Conservation (phyloP, 805 yeast genomes). For the Yamadazyma paraphyllophila region DNA sequence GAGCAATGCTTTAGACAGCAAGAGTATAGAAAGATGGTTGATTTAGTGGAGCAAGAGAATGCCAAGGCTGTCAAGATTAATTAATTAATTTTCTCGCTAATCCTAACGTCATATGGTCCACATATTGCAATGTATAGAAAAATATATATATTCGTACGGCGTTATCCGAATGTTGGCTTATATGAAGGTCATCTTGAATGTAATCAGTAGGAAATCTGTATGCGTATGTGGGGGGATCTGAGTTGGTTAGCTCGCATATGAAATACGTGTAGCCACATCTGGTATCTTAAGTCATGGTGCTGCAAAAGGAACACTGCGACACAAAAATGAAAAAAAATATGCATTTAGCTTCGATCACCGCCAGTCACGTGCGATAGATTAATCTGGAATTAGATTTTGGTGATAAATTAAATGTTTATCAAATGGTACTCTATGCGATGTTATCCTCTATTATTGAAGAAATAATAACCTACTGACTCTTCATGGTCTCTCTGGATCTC, state of each 20-base stretch:
- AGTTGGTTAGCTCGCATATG: background rate
- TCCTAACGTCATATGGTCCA: background rate
- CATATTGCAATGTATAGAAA: background rate
- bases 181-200: too few relatives aligned
- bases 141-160: background rate
- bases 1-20: conserved; percentile 85
- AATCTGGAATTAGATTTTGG: background rate
- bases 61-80: conserved; percentile 8
- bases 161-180: background rate
- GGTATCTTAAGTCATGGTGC: background rate
- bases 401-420: background rate
- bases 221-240: background rate
- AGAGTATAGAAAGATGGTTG: conserved; percentile 70
- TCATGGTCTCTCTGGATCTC: background rate
- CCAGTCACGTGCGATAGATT: background rate
- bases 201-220: too few relatives aligned
- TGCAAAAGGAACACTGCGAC: background rate
- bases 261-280: background rate
- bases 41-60: conserved; percentile 36
- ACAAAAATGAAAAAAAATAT: background rate
- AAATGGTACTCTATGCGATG: too few relatives aligned
- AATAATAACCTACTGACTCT: background rate
- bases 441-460: too few relatives aligned
- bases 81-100: background rate
- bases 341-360: background rate